Evolutionary conservation across 257 asterid species (phyloP), one percentile per base, ranked within the genome.

Genomic region (Plantago ovata): DNA sequence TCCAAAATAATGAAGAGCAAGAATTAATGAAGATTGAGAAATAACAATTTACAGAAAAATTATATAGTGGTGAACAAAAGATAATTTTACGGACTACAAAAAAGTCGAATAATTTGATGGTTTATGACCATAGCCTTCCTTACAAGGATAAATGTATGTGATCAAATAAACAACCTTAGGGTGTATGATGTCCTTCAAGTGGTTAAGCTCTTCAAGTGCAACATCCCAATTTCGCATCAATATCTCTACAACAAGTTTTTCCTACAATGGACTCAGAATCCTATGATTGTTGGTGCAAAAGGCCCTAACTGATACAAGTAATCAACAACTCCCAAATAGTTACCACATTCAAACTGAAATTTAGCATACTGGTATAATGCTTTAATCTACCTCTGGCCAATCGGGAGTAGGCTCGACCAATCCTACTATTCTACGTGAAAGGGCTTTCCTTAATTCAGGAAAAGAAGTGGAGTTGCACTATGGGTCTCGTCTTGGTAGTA

Each of bases 341-440:
- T 91, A 10, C 98, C 98, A 81, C 98, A 91, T 80, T 91, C 98
- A 80, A 91, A 91, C 75, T 91, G 98, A 64, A 91, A 91, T 60
- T 91, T 91, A 22, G 94, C 96, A 70, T 81, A 91, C 63, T 87
- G 95, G 70, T 87, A 91, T 64, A 91, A 57, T 63, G 95, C 96
- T 70, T 87, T 95, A 58, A 91, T 91, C 75, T 91, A 97, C 50
- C 82, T 84, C 0, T 89, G 85, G 61, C 97, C 99, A 75, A 93
- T 93, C 99, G 89, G 81, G 47, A 67, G n/a, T n/a, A n/a, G n/a
- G n/a, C n/a, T n/a, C n/a, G n/a, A n/a, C n/a, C n/a, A n/a, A n/a
- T n/a, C n/a, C n/a, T n/a, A n/a, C n/a, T n/a, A n/a, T n/a, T n/a
- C n/a, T n/a, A n/a, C n/a, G n/a, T n/a, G n/a, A n/a, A n/a, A n/a